Base-by-base conservation (phyloP, 225 moss, liverwort and hornwort species). In the Sphagnum contortum region DNA sequence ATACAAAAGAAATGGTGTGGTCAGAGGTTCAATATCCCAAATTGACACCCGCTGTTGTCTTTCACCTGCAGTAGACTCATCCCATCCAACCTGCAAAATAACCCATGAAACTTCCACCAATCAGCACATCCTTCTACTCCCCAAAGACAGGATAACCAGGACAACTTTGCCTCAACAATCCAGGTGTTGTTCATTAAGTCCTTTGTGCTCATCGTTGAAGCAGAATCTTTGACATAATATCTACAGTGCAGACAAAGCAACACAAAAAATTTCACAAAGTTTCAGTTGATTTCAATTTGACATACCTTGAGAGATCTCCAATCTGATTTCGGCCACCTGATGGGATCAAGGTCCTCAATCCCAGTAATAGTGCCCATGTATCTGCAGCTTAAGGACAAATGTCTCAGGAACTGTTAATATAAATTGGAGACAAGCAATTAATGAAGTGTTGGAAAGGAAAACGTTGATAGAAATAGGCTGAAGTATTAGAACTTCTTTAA, bases 281-380 rank as follows among this genome's bases (percentile, higher is more conserved):
- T 29, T 29, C 29, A 29, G 29, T 29, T 29, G 29, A 29, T 29
- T 0, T 29, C 29, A 29, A 29, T 29, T 29, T 29, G 12, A 12
- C 57, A 66, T 66, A 96, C 96, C 98, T 93, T 93, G 11, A 98
- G 76, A 1, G 98, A 93, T 48, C 98, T 85, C 98, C 98, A 98
- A 59, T 85, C 80, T 29, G 98, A 98, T 66, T 89, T 89, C 8
- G 93, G 89, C 98, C 98, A 98, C 66, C 98, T 74, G 48, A 76
- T 70, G 57, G 89, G 76, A 77, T 98, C 98, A 50, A 98, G 80
- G 71, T 98, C 98, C 64, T 87, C 87, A 57, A 93, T 76, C 29
- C 91, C 93, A 46, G 98, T 98, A 48, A 98, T 89, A 58, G 98
- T 98, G 51, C 93, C 98, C 93, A 93, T 93, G 75, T 98, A 91